phyloP scores from a whole-genome alignment of 306 rosid species.

The Delonix regia region DNA sequence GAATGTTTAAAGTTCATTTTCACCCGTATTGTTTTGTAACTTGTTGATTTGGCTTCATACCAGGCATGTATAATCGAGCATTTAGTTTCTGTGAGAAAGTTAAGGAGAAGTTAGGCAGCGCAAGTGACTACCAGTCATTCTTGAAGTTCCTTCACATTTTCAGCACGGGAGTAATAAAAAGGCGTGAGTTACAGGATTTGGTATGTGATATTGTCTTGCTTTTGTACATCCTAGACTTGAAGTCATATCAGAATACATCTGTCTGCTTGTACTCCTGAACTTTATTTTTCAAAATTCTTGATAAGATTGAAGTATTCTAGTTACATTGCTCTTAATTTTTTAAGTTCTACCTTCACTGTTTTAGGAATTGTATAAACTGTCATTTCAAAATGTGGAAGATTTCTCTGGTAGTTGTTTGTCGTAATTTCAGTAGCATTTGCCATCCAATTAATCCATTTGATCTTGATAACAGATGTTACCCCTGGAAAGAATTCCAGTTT shows the following conservation, averaged over 20 bases:
- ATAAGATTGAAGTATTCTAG: constrained; percentile 24
- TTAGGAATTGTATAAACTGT: constrained; percentile 23
- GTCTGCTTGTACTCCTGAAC: constrained; percentile 25
- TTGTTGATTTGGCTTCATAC: constrained; percentile 32
- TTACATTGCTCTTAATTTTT: not conserved
- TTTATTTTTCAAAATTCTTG: constrained; percentile 24
- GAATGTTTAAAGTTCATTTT: constrained; percentile 1
- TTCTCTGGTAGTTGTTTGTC: not conserved
- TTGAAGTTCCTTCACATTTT: constrained; percentile 76
- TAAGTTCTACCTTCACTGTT: not conserved
- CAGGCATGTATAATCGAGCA: constrained; percentile 76
- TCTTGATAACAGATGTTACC: not conserved
- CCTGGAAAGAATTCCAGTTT: not conserved
- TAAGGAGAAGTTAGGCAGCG: constrained; percentile 76
- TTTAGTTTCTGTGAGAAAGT: constrained; percentile 77
- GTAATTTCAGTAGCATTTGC: not conserved
- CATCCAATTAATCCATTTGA: not conserved
- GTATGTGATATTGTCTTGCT: constrained; percentile 52
- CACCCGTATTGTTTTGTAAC: constrained; percentile 28
- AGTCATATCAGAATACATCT: constrained; percentile 10
- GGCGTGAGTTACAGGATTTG: constrained; percentile 73
- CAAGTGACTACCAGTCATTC: constrained; percentile 76
- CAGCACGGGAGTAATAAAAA: constrained; percentile 77
- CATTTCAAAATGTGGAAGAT: not conserved
- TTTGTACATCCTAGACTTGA: constrained; percentile 25